Evolutionary conservation across 129 eudicot species (phyloP), one percentile per base, ranked within the genome.

Genomic region (Lactuca saligna): DNA sequence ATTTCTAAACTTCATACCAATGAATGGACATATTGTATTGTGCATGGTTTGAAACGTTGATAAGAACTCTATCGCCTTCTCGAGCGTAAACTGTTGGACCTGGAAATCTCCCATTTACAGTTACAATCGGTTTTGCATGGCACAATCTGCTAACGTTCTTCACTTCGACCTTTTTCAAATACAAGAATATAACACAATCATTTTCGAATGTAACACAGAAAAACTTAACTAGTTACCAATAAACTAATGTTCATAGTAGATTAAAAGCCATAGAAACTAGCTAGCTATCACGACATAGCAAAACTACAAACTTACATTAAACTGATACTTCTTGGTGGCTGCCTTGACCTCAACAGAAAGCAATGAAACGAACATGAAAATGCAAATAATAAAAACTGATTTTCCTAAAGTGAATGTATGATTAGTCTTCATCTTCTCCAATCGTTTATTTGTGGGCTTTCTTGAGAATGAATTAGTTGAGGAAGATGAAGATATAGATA

Each of bases 11-110:
- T 15, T 12, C 14, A 3, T 82, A 90, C 97, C 97, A 90, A 14
- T 90, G 97, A 69, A 90, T 87, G 57, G 97, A 83, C 74, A 87
- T 80, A 70, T 90, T 90, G 65, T 90, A 82, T 39, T 82, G 85
- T 5, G 87, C 97, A 53, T 78, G 77, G 75, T 90, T 87, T 2
- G 90, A 59, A 35, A 90, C 95, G 70, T 86, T 84, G 64, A 90
- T 68, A 0, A 57, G 79, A 68, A 90, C 81, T 42, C 82, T 58
- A 54, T 86, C 97, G 16, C 88, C 97, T 76, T 87, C 88, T 63
- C 84, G 76, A 15, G 57, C 96, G 57, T 89, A 83, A 14, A 89
- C 54, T 3, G 87, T 89, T 20, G 96, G 96, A 65, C 96, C 96
- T 11, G 93, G 96, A 70, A 76, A 89, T 66, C 62, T 63, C 44